A percentile compares a stretch with the other conserved stretches of the same genome.
phyloP scores from a whole-genome alignment of 2,329 filamentous ascomycete species.

The Pseudocercospora fijiensis region DNA sequence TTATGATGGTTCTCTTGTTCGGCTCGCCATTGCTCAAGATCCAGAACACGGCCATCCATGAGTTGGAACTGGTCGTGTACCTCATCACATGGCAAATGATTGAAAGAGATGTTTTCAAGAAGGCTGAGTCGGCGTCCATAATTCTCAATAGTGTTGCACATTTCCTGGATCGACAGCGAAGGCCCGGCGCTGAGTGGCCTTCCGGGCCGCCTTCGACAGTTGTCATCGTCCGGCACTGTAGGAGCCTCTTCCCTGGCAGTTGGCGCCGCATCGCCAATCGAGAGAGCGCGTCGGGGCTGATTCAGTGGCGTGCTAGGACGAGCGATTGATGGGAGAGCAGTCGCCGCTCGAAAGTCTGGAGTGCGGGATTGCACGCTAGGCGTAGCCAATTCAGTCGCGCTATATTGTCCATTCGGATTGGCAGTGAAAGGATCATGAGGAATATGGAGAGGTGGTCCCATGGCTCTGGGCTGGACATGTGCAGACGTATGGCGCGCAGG shows the following conservation, averaged over 20 bases:
- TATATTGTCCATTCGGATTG: constrained; percentile 42
- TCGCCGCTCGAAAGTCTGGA: constrained; percentile 36
- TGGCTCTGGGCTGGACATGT: constrained; percentile 21
- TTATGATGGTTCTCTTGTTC: constrained; percentile 31
- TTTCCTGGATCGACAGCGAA: constrained; percentile 43
- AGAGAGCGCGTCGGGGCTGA: background rate
- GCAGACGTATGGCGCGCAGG: constrained; percentile 20
- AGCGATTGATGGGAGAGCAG: background rate
- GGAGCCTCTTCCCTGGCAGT: constrained; percentile 5
- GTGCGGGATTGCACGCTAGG: constrained; percentile 45
- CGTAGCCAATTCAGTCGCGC: constrained; percentile 48
- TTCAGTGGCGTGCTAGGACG: background rate
- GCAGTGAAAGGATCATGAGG: constrained; percentile 22
- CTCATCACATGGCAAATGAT: constrained; percentile 65
- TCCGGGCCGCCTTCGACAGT: constrained; percentile 11
- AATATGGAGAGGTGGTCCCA: constrained; percentile 36
- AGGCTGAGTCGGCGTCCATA: constrained; percentile 62
- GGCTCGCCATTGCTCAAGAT: constrained; percentile 59
- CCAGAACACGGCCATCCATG: constrained; percentile 65
- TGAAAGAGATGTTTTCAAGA: constrained; percentile 70
- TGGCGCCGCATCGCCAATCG: constrained; percentile 7
- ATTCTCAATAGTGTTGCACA: constrained; percentile 51
- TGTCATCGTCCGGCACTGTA: constrained; percentile 7
- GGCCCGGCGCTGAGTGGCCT: constrained; percentile 19
- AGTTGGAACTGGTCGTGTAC: constrained; percentile 67